Percentiles rank a stretch among this genome's conserved stretches.
Conservation (phyloP, 768 basidiomycete genomes). For the Boletellus sp. region DNA sequence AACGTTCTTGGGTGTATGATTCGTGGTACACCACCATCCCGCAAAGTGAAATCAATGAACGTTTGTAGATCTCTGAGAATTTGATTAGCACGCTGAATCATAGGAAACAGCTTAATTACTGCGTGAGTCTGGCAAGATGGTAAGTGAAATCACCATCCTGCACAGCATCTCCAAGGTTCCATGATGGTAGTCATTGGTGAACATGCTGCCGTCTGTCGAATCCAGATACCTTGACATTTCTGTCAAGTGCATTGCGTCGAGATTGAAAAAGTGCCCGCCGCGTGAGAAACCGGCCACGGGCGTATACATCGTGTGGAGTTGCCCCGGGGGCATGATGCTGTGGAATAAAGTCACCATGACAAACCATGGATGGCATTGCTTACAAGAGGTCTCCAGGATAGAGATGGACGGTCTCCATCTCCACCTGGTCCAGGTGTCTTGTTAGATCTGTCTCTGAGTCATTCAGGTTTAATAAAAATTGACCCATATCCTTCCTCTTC, state of each 20-base stretch:
- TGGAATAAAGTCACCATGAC: neutral
- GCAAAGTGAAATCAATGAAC: neutral
- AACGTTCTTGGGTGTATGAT: too few species aligned
- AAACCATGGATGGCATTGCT: neutral
- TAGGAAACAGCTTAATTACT: neutral
- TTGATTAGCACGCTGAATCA: neutral
- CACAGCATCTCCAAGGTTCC: neutral
- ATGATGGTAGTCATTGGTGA: neutral
- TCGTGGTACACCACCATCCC: neutral
- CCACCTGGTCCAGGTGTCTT: too few species aligned
- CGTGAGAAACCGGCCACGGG: neutral
- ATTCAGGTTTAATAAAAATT: too few species aligned
- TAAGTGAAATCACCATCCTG: neutral
- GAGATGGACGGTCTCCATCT: neutral
- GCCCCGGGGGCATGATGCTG: constrained; percentile 3
- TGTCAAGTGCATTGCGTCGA: constrained; percentile 4
- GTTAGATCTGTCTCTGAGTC: too few species aligned
- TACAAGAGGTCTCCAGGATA: neutral
- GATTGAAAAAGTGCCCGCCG: constrained; percentile 7
- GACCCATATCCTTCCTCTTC: neutral
- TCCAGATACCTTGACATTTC: neutral
- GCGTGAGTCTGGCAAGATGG: neutral
- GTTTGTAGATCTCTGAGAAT: too few species aligned
- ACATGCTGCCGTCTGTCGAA: neutral
- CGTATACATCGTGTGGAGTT: constrained; percentile 3